These are phyloP conservation scores for Stemphylium lycopersici DNA, from an alignment of 2,329 filamentous ascomycete species.

Conservation along the genomic window DNA sequence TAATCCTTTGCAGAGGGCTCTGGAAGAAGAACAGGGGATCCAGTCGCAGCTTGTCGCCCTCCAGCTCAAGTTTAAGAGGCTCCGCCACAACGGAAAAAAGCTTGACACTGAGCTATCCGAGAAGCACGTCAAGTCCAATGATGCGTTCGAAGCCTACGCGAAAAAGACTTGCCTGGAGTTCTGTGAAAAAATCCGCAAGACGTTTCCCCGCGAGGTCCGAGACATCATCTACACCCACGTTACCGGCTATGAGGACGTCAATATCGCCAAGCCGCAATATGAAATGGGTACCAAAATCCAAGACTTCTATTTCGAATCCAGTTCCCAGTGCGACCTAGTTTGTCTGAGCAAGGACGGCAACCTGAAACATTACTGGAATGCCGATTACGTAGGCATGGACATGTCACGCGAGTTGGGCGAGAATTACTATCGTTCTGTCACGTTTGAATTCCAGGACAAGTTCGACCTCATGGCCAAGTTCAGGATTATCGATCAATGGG, in stretches of 20 bases:
- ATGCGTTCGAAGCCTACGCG: background rate
- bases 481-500: background rate
- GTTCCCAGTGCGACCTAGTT: too few relatives aligned
- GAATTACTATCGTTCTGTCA: background rate
- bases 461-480: background rate
- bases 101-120: too few relatives aligned
- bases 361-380: constrained; percentile 1
- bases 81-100: too few relatives aligned
- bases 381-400: constrained; percentile 1
- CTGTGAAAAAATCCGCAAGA: background rate
- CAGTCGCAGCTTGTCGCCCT: too few relatives aligned
- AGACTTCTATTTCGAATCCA: too few relatives aligned
- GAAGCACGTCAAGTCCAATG: background rate
- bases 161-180: background rate
- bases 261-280: background rate
- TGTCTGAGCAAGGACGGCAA: too few relatives aligned
- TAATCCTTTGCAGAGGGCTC: too few relatives aligned
- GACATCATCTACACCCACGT: constrained; percentile 10
- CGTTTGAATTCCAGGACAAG: background rate
- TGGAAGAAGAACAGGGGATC: too few relatives aligned
- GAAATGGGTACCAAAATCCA: too few relatives aligned
- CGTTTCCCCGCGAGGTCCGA: constrained; percentile 6
- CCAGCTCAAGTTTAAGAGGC: too few relatives aligned
- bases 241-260: background rate
- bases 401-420: constrained; percentile 7